Percentiles rank a stretch among this genome's conserved stretches.
Conservation (phyloP, 1,284 basidiomycete genomes). For the Sporisorium reilianum region DNA sequence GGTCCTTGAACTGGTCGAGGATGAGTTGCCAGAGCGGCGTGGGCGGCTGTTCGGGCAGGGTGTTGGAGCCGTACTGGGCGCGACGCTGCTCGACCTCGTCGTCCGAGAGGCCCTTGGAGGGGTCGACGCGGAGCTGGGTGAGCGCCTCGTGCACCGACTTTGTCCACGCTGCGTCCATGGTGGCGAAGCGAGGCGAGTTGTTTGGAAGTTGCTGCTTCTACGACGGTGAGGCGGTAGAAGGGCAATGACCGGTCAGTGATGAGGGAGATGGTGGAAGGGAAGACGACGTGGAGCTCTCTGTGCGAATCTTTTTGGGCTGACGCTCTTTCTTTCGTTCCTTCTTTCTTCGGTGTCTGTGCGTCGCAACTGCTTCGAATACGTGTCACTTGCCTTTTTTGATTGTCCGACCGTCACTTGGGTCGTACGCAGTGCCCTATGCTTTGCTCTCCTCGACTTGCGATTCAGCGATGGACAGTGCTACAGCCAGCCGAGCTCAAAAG, state of each 20-base stretch:
- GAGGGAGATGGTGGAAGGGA: slow-evolving; percentile 6
- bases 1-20: slow-evolving; percentile 86
- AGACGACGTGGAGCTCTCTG: no score
- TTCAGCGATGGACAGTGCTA: no score
- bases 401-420: not conserved
- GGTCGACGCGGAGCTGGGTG: slow-evolving; percentile 51
- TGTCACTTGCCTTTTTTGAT: not conserved
- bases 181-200: slow-evolving; percentile 8
- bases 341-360: not conserved
- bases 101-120: slow-evolving; percentile 56
- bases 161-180: slow-evolving; percentile 66
- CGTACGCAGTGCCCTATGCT: no score
- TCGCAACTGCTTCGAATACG: not conserved
- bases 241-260: not conserved
- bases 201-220: not conserved
- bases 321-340: no score
- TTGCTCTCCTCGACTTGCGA: no score
- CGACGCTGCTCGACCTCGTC: slow-evolving; percentile 51
- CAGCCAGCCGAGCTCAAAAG: not conserved
- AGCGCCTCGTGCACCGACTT: slow-evolving; percentile 59
- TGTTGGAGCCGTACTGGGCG: slow-evolving; percentile 57
- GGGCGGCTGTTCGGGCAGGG: slow-evolving; percentile 86
- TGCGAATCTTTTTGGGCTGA: not conserved
- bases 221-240: not conserved
- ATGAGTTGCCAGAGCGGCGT: slow-evolving; percentile 94